Evolutionary conservation across 805 yeast genomes (phyloP).

Genomic region (Candida chauliodis): DNA sequence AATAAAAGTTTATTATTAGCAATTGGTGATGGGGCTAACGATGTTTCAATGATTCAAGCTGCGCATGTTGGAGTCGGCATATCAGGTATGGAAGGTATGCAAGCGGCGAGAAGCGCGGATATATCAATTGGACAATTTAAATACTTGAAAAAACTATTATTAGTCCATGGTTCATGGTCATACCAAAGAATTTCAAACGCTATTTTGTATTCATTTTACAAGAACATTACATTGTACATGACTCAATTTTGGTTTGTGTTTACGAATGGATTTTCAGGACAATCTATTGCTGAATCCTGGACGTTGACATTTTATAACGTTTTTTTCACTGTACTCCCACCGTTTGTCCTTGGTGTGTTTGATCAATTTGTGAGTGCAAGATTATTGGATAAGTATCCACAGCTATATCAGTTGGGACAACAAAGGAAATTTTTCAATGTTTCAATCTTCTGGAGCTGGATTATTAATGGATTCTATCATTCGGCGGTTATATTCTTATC

Average conservation of each 20-base stretch:
- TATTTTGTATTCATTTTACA: slow-evolving; percentile 90
- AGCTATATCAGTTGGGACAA: slow-evolving; percentile 87
- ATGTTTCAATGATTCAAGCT: slow-evolving; percentile 98
- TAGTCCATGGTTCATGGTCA: slow-evolving; percentile 98
- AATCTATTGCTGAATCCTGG: slow-evolving; percentile 96
- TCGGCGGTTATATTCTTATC: slow-evolving; percentile 81
- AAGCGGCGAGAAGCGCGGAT: slow-evolving; percentile 98
- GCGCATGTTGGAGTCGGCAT: slow-evolving; percentile 99
- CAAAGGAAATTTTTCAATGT: slow-evolving; percentile 85
- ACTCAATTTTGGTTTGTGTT: slow-evolving; percentile 98
- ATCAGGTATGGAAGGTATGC: slow-evolving; percentile 99
- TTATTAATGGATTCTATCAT: slow-evolving; percentile 90
- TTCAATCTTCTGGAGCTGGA: slow-evolving; percentile 95
- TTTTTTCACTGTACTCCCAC: slow-evolving; percentile 90
- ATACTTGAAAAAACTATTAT: slow-evolving; percentile 71
- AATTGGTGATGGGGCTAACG: slow-evolving; percentile 99
- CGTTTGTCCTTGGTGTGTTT: slow-evolving; percentile 92
- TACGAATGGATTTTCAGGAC: slow-evolving; percentile 89
- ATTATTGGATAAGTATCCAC: slow-evolving; percentile 87
- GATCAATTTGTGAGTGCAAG: slow-evolving; percentile 95
- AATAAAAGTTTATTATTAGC: slow-evolving; percentile 76
- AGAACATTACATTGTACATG: slow-evolving; percentile 93
- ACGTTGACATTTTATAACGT: slow-evolving; percentile 94
- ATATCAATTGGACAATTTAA: slow-evolving; percentile 94
- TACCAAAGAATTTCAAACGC: slow-evolving; percentile 93